Percentiles rank a stretch among this genome's conserved stretches.
These are phyloP conservation scores for Phaseolus coccineus DNA, from an alignment of 331 rosid genomes.

Conservation along the genomic window DNA sequence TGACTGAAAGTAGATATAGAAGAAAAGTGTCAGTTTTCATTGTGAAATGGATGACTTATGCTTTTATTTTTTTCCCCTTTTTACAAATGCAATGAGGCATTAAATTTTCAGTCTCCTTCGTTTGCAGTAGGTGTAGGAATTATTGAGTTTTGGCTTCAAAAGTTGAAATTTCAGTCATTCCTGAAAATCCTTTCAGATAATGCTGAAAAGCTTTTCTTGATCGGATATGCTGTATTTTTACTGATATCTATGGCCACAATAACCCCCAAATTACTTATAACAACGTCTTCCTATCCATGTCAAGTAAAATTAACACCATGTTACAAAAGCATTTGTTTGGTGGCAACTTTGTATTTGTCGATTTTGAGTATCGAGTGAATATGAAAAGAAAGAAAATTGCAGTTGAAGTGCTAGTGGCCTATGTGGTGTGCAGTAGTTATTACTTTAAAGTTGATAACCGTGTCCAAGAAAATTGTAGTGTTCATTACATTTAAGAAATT, in stretches of 20 bases:
- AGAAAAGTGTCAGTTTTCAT: constrained; percentile 50
- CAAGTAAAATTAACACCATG: neutral
- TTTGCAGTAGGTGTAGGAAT: constrained; percentile 30
- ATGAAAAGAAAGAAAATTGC: neutral
- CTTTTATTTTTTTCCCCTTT: constrained; percentile 37
- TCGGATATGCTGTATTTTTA: neutral
- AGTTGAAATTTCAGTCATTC: constrained; percentile 40
- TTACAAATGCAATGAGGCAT: constrained; percentile 62
- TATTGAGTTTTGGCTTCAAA: constrained; percentile 20
- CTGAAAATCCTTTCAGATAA: neutral
- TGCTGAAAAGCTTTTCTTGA: neutral
- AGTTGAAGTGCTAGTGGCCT: neutral
- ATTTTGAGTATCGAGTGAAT: neutral
- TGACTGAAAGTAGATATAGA: constrained; percentile 62
- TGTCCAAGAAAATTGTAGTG: no score
- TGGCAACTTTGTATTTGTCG: neutral
- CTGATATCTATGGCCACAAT: neutral
- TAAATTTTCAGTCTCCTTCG: constrained; percentile 44
- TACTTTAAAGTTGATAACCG: no score
- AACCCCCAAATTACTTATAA: neutral
- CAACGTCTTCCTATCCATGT: neutral
- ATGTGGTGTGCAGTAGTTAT: no score
- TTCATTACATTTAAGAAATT: no score
- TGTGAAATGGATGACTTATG: constrained; percentile 59
- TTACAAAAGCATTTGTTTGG: neutral